Evolutionary conservation across 2,329 filamentous ascomycete genomes (phyloP), one percentile per base, ranked within the genome.

Genomic region (Penicillium sp.): DNA sequence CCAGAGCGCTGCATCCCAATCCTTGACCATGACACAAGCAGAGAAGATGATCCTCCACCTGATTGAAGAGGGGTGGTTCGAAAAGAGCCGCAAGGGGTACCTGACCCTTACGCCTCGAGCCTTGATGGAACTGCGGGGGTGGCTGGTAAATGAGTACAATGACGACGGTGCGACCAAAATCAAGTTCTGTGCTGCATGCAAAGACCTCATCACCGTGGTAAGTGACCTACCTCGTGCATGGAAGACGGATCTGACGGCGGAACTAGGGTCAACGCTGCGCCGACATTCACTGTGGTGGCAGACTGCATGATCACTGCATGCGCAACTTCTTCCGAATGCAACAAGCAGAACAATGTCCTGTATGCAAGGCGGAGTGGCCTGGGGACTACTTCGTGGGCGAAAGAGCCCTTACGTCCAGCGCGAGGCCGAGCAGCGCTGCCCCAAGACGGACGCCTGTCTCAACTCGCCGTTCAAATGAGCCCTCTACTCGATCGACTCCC

Each of bases 131-230:
- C 76, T 99, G 53, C 82, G 88, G 54, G 81, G 83, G 1, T 97
- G 92, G 87, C 81, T 99, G 45, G 76, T 90, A n/a, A 89, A 90
- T 49, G 90, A 88, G 27, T 99, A 96, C 73, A 97, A 99, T 68
- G 89, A 95, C 51, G 75, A 81, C 0, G 82, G 84, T 9, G 85
- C 83, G 79, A 83, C 90, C 68, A 85, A 86, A 58, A 89, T 99
- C 70, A 96, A 94, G 75, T 85, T 87, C 58, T 99, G 94, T 70
- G 84, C 88, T 67, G 92, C 90, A 0, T 99, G 94, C 73, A 89
- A 86, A 71, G 92, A 96, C 60, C 88, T 97, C 57, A 84, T 97
- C 39, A 99, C 93, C 0, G 77, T 88, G 59, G 82, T 82, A 67
- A 60, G 75, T 71, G 32, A 47, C 9, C n/a, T n/a, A 13, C 1